phyloP scores from a whole-genome alignment of 495 filamentous ascomycete genomes.

The Pyrenopolyporus hunteri region DNA sequence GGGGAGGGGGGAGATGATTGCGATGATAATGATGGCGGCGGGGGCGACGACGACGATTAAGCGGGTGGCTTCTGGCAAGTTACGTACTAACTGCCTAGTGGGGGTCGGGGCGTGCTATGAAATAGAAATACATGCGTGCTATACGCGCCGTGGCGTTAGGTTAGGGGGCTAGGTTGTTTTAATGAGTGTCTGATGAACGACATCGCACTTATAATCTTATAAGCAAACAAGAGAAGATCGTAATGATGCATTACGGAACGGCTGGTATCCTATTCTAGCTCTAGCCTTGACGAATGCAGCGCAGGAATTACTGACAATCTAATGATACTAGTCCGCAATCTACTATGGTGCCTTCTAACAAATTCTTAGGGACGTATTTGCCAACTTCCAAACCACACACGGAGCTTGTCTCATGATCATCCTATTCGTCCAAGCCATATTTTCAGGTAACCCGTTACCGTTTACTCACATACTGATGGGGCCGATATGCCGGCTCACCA shows the following conservation, averaged over 20 bases:
- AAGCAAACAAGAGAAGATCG: not conserved
- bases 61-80: too few species aligned
- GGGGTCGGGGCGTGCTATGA: too few species aligned
- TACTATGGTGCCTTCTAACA: not conserved
- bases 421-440: too few species aligned
- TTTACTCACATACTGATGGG: too few species aligned
- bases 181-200: not conserved
- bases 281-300: constrained; percentile 7
- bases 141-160: constrained; percentile 3
- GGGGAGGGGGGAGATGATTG: too few species aligned
- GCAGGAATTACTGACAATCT: constrained; percentile 22
- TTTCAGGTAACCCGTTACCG: not conserved
- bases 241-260: not conserved
- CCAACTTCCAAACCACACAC: not conserved
- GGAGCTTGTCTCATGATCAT: too few species aligned
- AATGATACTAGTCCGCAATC: constrained; percentile 12
- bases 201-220: not conserved
- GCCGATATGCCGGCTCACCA: not conserved
- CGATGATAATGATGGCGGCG: not conserved
- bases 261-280: constrained; percentile 12
- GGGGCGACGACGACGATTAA: not conserved
- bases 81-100: too few species aligned
- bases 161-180: not conserved
- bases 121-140: not conserved
- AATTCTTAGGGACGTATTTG: constrained; percentile 13